Conservation (phyloP, 441 rosid species). For the Gossypium gossypioides region DNA sequence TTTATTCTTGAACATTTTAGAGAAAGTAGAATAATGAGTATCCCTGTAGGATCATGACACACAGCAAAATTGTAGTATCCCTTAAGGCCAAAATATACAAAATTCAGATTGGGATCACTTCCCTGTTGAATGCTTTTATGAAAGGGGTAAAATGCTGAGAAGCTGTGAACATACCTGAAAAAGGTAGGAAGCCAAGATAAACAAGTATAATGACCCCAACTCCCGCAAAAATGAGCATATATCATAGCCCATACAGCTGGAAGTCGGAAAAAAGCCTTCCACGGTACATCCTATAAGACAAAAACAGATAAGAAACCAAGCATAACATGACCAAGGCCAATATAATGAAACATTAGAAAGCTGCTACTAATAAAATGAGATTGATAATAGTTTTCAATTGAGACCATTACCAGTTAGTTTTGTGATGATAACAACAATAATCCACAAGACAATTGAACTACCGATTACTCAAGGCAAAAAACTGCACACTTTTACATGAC, state of each 20-base stretch:
- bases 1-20: background rate
- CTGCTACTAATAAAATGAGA: background rate
- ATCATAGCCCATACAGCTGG: conserved; percentile 87
- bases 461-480: background rate
- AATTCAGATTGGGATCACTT: background rate
- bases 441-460: background rate
- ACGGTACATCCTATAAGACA: conserved; percentile 62
- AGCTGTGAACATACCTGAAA: conserved; percentile 52
- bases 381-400: background rate
- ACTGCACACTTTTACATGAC: background rate
- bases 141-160: background rate
- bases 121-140: background rate
- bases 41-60: background rate
- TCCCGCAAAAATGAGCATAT: conserved; percentile 93
- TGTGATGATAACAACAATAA: conserved; percentile 4
- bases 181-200: conserved; percentile 92
- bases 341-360: background rate
- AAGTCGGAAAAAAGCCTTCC: conserved; percentile 70
- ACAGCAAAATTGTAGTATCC: background rate
- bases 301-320: conserved; percentile 19
- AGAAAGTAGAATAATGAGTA: background rate
- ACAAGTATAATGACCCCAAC: conserved; percentile 93
- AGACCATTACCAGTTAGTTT: background rate
- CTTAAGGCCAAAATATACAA: background rate
- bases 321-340: background rate